Base-by-base conservation (phyloP, 2,329 filamentous ascomycete species). In the Leptoxyphium fumago region DNA sequence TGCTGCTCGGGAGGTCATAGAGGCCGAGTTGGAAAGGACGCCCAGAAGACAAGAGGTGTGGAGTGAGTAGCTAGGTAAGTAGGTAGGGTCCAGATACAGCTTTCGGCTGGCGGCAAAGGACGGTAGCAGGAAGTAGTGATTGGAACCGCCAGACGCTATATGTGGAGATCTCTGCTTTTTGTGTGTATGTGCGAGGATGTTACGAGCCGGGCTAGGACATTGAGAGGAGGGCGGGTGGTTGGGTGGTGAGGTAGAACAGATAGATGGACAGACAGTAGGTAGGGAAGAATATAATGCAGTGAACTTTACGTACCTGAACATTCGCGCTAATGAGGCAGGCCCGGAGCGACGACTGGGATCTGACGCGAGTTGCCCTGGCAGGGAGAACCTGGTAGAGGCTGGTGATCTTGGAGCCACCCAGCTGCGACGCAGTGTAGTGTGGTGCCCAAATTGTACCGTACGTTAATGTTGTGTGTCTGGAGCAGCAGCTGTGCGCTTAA, bases 301-400 rank as follows among this genome's bases (percentile, higher is more conserved):
- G 15, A 9, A 36, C 11, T 13, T 29, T 45, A 60, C 57, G 50
- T 59, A 60, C 58, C 52, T 46, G 49, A 51, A 53, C 52, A 53
- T 58, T 55, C 57, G 57, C 55, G 57, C 58, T 54, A 55, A 55
- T 46, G 32, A 13, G 32, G 15, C 11, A 36, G 32, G 11, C 32
- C 11, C 32, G 15, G 21, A 26, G 21, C 21, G 21, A 26, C 21
- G 21, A 26, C 21, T 26, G 39, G 30, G 43, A 38, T 14, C 29
- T 29, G 21, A 26, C 21, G 21, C 21, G 21, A 26, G 21, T 26
- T 26, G 21, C 21, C 21, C 21, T 26, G 21, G 21, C 21, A 26
- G 21, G 21, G 21, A 26, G 21, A 26, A 26, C 21, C 21, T 26
- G 21, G 21, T 26, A 26, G 4, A 26, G 21, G 21, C 21, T 26